Percentiles rank a stretch among this genome's conserved stretches.
Evolutionary conservation across 169 alveolate species (phyloP).

Genomic region (Eimeria acervulina): DNA sequence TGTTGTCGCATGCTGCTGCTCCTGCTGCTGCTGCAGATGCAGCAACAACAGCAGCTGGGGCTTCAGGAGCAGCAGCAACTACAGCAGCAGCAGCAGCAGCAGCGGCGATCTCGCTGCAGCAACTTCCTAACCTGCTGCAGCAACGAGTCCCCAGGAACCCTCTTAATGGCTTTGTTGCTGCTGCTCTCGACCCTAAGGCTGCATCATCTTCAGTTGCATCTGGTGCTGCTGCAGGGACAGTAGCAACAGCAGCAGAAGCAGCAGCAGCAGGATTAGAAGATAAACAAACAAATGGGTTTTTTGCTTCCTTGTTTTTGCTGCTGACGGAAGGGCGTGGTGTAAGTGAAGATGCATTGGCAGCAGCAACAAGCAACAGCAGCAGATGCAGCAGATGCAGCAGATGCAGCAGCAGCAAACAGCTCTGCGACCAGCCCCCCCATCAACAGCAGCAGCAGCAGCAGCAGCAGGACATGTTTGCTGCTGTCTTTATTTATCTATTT

Average conservation of each 20-base stretch:
- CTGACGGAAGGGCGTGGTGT: slow-evolving; percentile 16
- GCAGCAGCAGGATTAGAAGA: background rate
- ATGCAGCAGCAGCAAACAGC: background rate
- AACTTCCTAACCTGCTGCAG: background rate
- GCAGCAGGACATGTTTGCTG: slow-evolving; percentile 1
- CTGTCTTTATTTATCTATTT: no score
- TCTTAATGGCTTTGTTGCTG: slow-evolving; percentile 12
- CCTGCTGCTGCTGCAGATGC: no score
- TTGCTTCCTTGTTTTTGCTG: background rate
- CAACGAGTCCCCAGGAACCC: slow-evolving; percentile 2
- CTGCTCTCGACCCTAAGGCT: slow-evolving; percentile 13
- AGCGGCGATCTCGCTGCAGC: background rate
- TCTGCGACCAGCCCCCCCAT: no score
- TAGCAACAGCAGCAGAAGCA: slow-evolving; percentile 14
- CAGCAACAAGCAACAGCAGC: background rate
- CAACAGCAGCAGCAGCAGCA: slow-evolving; percentile 33
- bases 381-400: no score
- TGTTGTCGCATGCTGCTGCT: background rate
- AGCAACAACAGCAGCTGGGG: no score
- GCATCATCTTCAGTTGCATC: background rate
- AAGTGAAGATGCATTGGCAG: background rate
- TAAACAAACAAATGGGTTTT: background rate
- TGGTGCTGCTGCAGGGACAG: background rate
- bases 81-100: background rate
- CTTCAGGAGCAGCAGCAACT: background rate